Base-by-base conservation (phyloP, 345 rosid genomes). In the Zanthoxylum bungeanum region DNA sequence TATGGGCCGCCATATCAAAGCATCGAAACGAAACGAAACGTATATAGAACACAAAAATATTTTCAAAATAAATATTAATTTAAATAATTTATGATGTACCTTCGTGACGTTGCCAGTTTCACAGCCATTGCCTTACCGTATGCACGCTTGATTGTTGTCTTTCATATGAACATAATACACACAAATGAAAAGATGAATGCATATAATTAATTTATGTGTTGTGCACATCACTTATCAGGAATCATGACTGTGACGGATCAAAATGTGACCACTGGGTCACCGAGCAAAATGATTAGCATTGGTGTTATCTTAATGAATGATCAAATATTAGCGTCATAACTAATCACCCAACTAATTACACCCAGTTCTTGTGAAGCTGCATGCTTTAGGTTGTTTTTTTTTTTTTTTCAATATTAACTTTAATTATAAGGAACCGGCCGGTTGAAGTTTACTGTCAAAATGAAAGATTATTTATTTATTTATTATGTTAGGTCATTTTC, bases 391-490 rank as follows among this genome's bases (percentile, higher is more conserved):
- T 19, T 33, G 10, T 12, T 36, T 34, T 14, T 8, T 42, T 24
- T n/a, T 24, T 19, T 34, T 33, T 52, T 7, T 24, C 5, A 10
- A 16, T 4, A 52, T 55, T 68, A 27, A 68, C 61, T 53, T 40
- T 56, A 8, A 34, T 66, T 50, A n/a, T 10, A 68, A 55, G 70
- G 22, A 63, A 72, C 17, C 28, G 49, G 50, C 17, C 14, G 46
- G 55, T 30, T 28, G 46, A 33, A 46, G 2, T 28, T 46, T 34
- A 16, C 58, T 24, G 34, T 33, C 10, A 33, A 47, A 49, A 16
- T 60, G 22, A 62, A 34, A 5, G 4, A 11, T 22, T 17, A 27
- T 37, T 58, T 19, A 6, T 50, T n/a, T 17, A 19, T 6, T 50
- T 50, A 7, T 3, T 5, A 47, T 47, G 67, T 25, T 1, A 0